Base-by-base conservation (phyloP, 805 yeast species). In the Wickerhamomyces pijperi region DNA sequence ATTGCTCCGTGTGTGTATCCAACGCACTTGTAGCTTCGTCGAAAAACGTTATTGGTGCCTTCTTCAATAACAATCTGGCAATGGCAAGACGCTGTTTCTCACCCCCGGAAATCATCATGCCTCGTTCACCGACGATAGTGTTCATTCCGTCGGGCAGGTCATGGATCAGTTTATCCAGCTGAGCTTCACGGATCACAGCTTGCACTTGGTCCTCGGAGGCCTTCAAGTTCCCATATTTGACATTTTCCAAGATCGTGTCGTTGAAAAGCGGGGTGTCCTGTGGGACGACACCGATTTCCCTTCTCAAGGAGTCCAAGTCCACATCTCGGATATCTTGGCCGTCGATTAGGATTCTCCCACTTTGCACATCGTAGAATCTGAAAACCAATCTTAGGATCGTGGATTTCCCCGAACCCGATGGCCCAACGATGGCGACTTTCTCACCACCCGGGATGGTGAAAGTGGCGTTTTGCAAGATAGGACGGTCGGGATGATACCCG, bases 61-160 rank as follows among this genome's bases (percentile, higher is more conserved):
- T 70, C 59, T 92, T 92, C 48, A 92, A 62, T 34, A 92, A 59
- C n/a, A 92, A 74, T 46, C 98, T 70, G 1, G 97, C 92, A 47
- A 92, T 86, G 0, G 98, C 97, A 34, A 92, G 66, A 45, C 98
- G 67, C 61, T 92, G 98, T 57, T 92, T 88, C 58, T 92, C 98
- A 44, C 98, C 98, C n/a, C 98, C 98, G 19, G 96, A 86, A 36
- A 92, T 88, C 98, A 92, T 92, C 72, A 92, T 71, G n/a, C 98
- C 98, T 54, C 94, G 68, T 59, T 92, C 98, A 36, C 98, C 98
- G 15, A 92, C 98, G 42, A 84, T 67, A 0, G 97, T 92, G 21
- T 81, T 66, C 32, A 73, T 65, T 1, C 97, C 96, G 13, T 83
- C 82, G 0, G 98, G 97, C 36, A 92, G 60, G 34, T 78, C 83